These are phyloP conservation scores for Metroxylon sagu DNA, from an alignment of 176 grass and related monocot species.

Conservation along the genomic window DNA sequence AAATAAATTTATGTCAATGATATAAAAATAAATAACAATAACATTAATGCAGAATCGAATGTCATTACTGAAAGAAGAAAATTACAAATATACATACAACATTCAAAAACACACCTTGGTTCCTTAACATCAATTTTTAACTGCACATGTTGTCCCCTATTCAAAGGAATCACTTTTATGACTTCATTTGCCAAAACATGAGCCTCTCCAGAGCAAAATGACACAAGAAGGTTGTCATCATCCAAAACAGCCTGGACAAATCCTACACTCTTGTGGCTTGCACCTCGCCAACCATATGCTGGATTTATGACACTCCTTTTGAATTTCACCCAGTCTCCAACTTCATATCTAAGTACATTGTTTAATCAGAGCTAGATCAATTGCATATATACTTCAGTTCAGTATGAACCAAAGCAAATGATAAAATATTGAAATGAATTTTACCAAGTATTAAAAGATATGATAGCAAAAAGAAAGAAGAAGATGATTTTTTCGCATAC, in stretches of 20 bases:
- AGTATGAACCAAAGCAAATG: not conserved
- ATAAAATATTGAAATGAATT: not conserved
- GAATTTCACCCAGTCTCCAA: slow-evolving; percentile 94
- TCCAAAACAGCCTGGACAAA: slow-evolving; percentile 83
- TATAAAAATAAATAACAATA: too few species aligned
- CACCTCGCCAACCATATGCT: slow-evolving; percentile 86
- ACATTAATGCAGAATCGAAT: too few species aligned
- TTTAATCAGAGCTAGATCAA: slow-evolving; percentile 18
- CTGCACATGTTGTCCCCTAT: slow-evolving; percentile 97
- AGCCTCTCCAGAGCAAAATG: slow-evolving; percentile 96
- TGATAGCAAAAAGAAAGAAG: slow-evolving; percentile 10
- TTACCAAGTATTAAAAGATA: slow-evolving; percentile 4
- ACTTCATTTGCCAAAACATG: slow-evolving; percentile 80
- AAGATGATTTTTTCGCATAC: slow-evolving; percentile 31
- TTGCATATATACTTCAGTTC: slow-evolving; percentile 10
- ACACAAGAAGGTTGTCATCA: slow-evolving; percentile 65
- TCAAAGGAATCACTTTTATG: slow-evolving; percentile 93
- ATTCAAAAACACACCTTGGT: slow-evolving; percentile 51
- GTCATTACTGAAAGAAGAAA: too few species aligned
- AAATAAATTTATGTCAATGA: too few species aligned
- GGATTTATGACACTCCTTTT: slow-evolving; percentile 68
- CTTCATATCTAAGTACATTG: slow-evolving; percentile 64
- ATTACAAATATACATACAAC: too few species aligned
- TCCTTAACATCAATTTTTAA: slow-evolving; percentile 72
- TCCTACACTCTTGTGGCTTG: slow-evolving; percentile 78